Conservation (phyloP, 768 basidiomycete genomes). For the Coprinellus micaceus region DNA sequence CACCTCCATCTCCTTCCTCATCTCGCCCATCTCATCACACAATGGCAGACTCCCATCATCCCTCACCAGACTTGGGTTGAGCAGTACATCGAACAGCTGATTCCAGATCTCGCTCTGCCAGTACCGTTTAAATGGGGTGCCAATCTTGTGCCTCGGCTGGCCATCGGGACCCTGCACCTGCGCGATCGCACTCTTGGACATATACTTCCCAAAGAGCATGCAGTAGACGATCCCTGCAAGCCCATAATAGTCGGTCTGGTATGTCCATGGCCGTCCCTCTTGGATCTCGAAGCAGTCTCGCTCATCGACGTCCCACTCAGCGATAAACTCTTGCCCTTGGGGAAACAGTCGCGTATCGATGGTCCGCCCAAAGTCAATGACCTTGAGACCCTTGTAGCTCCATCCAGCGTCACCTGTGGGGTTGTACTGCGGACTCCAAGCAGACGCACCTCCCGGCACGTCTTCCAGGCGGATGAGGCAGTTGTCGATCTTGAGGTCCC, state of each 20-base stretch:
- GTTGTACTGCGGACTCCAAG: slow-evolving; percentile 76
- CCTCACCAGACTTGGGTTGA: slow-evolving; percentile 72
- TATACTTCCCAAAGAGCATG: slow-evolving; percentile 95
- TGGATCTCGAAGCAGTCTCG: slow-evolving; percentile 92
- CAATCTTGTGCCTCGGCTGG: slow-evolving; percentile 54
- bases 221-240: slow-evolving; percentile 91
- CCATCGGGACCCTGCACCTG: slow-evolving; percentile 29
- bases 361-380: slow-evolving; percentile 97
- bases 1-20: slow-evolving; percentile 79
- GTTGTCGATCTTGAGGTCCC: slow-evolving; percentile 99
- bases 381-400: slow-evolving; percentile 79
- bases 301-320: slow-evolving; percentile 87
- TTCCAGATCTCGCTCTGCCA: slow-evolving; percentile 92
- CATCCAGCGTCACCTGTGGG: slow-evolving; percentile 80
- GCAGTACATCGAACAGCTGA: slow-evolving; percentile 74
- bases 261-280: slow-evolving; percentile 83
- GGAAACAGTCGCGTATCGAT: slow-evolving; percentile 87
- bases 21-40: slow-evolving; percentile 54
- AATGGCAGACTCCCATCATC: slow-evolving; percentile 66
- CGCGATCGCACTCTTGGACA: slow-evolving; percentile 64
- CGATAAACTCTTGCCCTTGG: slow-evolving; percentile 70
- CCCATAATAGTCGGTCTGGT: slow-evolving; percentile 96
- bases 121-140: slow-evolving; percentile 84
- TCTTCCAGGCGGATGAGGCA: slow-evolving; percentile 91
- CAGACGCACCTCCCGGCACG: slow-evolving; percentile 62